phyloP scores from a whole-genome alignment of 805 yeast genomes.

The Maudiozyma barnettii region DNA sequence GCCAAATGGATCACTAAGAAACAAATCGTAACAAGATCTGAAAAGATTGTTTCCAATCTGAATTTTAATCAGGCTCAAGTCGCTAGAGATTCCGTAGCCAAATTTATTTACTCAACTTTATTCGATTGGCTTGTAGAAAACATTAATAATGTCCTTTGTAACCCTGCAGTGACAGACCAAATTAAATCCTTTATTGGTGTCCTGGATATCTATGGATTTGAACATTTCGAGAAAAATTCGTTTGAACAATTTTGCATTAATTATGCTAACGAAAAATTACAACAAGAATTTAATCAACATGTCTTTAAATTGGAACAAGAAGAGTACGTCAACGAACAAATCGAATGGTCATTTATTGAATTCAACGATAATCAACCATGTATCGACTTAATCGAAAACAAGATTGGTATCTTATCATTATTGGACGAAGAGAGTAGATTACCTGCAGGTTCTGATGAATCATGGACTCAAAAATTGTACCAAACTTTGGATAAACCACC shows the following conservation, averaged over 20 bases:
- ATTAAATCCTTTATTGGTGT: conserved; percentile 83
- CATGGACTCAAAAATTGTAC: conserved; percentile 86
- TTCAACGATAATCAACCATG: conserved; percentile 96
- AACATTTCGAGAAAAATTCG: conserved; percentile 87
- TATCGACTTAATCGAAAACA: conserved; percentile 81
- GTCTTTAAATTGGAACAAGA: conserved; percentile 96
- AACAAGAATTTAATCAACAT: conserved; percentile 95
- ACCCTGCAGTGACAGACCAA: conserved; percentile 52
- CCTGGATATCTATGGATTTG: conserved; percentile 94
- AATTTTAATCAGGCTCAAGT: conserved; percentile 77
- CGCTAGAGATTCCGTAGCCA: conserved; percentile 94
- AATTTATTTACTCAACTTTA: conserved; percentile 81
- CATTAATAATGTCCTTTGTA: conserved; percentile 74
- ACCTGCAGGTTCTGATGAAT: conserved; percentile 87
- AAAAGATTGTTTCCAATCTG: conserved; percentile 78
- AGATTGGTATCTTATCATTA: conserved; percentile 76
- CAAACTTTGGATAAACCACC: conserved; percentile 75
- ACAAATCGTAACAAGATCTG: conserved; percentile 86
- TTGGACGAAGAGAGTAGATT: conserved; percentile 92
- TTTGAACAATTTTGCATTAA: conserved; percentile 97
- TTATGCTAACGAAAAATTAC: conserved; percentile 92
- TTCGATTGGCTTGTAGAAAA: conserved; percentile 92
- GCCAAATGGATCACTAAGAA: conserved; percentile 90
- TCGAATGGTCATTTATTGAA: conserved; percentile 94
- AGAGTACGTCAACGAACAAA: conserved; percentile 83